These are phyloP conservation scores for Yamadazyma laniorum DNA, from an alignment of 805 yeast genomes.

Conservation along the genomic window DNA sequence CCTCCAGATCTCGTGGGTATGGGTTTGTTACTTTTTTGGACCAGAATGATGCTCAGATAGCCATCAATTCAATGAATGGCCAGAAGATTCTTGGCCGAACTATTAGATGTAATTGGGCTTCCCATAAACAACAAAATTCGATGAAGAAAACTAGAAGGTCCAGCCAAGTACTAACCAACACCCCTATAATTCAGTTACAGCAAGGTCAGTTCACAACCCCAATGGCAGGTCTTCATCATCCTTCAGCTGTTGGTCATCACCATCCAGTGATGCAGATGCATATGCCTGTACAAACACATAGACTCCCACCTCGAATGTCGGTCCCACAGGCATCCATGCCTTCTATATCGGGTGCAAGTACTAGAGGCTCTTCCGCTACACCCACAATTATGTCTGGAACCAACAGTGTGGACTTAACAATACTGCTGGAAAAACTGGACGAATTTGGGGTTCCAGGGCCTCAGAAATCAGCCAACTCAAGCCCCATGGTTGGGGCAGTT, in stretches of 20 bases:
- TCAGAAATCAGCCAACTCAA: too few relatives aligned
- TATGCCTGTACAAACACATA: background rate
- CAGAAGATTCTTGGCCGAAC: constrained; percentile 68
- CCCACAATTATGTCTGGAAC: background rate
- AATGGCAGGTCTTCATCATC: background rate
- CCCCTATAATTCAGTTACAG: constrained; percentile 3
- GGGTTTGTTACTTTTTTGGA: constrained; percentile 80
- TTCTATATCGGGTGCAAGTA: background rate
- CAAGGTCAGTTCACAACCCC: background rate
- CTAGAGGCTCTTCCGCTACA: background rate
- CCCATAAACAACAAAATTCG: constrained; percentile 51
- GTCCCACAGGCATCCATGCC: background rate
- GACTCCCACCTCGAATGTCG: background rate
- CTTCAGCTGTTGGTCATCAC: background rate
- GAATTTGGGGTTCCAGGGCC: background rate
- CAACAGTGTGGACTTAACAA: background rate
- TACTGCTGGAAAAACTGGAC: background rate
- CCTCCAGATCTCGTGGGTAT: constrained; percentile 87
- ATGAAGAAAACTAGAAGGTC: constrained; percentile 13
- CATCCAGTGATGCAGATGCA: background rate
- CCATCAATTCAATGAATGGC: constrained; percentile 74
- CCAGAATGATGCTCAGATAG: constrained; percentile 68
- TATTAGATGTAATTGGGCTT: constrained; percentile 86
- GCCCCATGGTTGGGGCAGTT: too few relatives aligned
- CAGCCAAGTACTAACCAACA: background rate